Evolutionary conservation across 2,329 filamentous ascomycete species (phyloP).

Genomic region (Paradendryphiella salina): DNA sequence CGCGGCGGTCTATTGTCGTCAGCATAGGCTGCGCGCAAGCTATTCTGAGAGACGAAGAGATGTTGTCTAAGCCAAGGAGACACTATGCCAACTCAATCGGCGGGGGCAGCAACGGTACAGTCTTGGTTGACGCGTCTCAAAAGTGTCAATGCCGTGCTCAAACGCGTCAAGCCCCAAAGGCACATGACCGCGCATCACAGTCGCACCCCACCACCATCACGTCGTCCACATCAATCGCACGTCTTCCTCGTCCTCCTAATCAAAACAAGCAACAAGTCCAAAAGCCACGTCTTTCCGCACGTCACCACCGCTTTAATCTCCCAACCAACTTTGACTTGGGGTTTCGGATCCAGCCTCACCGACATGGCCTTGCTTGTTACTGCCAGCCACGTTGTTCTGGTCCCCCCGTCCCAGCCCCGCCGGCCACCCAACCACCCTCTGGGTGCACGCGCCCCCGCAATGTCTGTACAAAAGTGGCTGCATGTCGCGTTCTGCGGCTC

Average conservation of each 20-base stretch:
- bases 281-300: not conserved
- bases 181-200: conserved; percentile 15
- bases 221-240: not conserved
- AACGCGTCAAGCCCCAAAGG: conserved; percentile 10
- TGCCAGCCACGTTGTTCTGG: conserved; percentile 15
- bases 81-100: too few species aligned
- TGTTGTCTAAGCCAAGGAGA: too few species aligned
- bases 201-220: not conserved
- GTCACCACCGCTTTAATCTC: conserved; percentile 3
- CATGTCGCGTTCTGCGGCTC: conserved; percentile 22
- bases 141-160: too few species aligned
- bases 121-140: too few species aligned
- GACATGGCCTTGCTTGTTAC: not conserved
- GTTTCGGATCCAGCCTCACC: conserved; percentile 25
- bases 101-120: too few species aligned
- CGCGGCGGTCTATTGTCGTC: too few species aligned
- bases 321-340: not conserved
- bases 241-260: not conserved
- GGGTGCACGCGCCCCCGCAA: conserved; percentile 25
- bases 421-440: conserved; percentile 29
- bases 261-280: not conserved
- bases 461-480: conserved; percentile 36
- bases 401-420: conserved; percentile 14
- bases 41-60: too few species aligned
- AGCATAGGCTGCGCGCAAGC: too few species aligned